Percentiles rank a stretch among this genome's conserved stretches.
phyloP scores from a whole-genome alignment of 495 filamentous ascomycete species.

The Lichenothelia convexa region DNA sequence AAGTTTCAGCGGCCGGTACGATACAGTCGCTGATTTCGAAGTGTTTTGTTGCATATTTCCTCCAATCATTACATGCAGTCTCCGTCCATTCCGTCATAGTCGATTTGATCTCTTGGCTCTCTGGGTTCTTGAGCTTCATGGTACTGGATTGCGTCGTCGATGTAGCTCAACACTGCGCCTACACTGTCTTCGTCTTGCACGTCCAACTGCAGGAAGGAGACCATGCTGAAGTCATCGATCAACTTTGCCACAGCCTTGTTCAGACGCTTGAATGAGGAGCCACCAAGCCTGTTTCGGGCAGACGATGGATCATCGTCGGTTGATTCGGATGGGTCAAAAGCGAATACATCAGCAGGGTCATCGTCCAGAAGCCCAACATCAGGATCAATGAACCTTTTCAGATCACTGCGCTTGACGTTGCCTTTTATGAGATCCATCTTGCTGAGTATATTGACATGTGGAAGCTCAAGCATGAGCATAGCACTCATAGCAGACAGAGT shows the following conservation, averaged over 20 bases:
- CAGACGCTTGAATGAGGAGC: slow-evolving; percentile 54
- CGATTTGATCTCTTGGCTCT: slow-evolving; percentile 63
- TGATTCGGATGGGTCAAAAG: slow-evolving; percentile 19
- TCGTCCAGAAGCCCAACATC: slow-evolving; percentile 63
- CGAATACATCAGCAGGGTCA: slow-evolving; percentile 31
- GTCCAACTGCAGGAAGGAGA: slow-evolving; percentile 79
- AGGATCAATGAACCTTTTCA: slow-evolving; percentile 74
- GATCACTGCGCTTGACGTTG: slow-evolving; percentile 58
- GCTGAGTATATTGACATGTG: slow-evolving; percentile 85
- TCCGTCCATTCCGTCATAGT: slow-evolving; percentile 43
- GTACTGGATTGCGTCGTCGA: slow-evolving; percentile 90
- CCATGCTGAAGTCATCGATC: slow-evolving; percentile 96
- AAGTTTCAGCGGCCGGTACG: no score
- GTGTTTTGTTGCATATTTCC: no score
- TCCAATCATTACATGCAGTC: no score
- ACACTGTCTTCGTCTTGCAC: slow-evolving; percentile 90
- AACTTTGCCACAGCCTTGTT: slow-evolving; percentile 74
- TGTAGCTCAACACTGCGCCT: slow-evolving; percentile 76
- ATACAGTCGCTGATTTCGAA: no score
- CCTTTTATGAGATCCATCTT: slow-evolving; percentile 91
- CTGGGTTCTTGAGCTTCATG: slow-evolving; percentile 90
- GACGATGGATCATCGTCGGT: slow-evolving; percentile 37
- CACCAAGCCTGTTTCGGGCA: slow-evolving; percentile 52
- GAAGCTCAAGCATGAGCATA: slow-evolving; percentile 95
- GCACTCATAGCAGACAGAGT: slow-evolving; percentile 76